phyloP scores from a whole-genome alignment of 192 early-diverging fungal species.

The Rhizoclosmatium globosum region DNA sequence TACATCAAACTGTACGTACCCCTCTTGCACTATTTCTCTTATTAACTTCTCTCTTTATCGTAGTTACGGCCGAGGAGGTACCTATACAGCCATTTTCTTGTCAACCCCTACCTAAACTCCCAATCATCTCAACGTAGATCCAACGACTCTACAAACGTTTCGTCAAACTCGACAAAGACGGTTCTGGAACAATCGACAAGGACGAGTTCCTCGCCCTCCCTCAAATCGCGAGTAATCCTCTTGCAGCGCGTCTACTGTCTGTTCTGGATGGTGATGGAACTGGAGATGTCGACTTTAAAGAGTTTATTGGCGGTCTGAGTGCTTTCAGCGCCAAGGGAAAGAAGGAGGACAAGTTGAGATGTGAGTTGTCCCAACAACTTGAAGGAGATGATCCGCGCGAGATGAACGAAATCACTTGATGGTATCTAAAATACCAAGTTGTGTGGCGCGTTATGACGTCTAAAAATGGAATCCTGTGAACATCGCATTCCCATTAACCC shows the following conservation, averaged over 20 bases:
- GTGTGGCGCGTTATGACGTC: too few species aligned
- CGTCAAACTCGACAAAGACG: slow-evolving; percentile 97
- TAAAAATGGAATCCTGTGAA: too few species aligned
- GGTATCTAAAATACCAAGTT: too few species aligned
- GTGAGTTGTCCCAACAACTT: slow-evolving; percentile 55
- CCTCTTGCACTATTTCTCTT: neutral
- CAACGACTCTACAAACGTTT: slow-evolving; percentile 99
- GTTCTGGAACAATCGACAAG: slow-evolving; percentile 94
- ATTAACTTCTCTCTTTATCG: neutral
- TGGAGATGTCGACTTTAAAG: slow-evolving; percentile 98
- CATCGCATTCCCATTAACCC: too few species aligned
- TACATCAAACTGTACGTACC: slow-evolving; percentile 75
- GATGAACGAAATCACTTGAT: too few species aligned
- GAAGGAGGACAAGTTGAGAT: slow-evolving; percentile 93
- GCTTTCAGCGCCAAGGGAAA: slow-evolving; percentile 95
- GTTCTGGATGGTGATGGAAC: slow-evolving; percentile 98
- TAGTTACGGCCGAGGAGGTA: slow-evolving; percentile 59
- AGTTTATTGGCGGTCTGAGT: slow-evolving; percentile 95
- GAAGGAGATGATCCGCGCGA: too few species aligned
- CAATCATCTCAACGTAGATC: slow-evolving; percentile 62
- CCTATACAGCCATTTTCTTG: neutral
- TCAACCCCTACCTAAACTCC: neutral
- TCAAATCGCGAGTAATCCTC: slow-evolving; percentile 97
- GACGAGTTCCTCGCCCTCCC: slow-evolving; percentile 97
- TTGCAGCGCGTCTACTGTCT: slow-evolving; percentile 93